Evolutionary conservation across 2,329 filamentous ascomycete genomes (phyloP).

Genomic region (Penicillium sp.): DNA sequence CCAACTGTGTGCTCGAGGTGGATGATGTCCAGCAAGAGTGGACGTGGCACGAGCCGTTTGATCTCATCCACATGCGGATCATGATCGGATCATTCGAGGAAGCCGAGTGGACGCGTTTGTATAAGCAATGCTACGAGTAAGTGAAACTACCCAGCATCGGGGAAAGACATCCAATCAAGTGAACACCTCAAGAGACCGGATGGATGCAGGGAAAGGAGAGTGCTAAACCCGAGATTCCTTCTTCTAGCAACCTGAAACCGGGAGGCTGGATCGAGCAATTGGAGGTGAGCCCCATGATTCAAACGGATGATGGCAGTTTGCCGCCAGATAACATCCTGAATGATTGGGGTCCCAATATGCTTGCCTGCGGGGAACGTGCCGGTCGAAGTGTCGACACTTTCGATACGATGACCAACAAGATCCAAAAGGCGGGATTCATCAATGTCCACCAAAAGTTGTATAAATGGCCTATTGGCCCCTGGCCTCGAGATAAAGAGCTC

Average conservation of each 20-base stretch:
- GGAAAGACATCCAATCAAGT: not conserved
- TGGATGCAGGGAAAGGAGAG: too few relatives aligned
- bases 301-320: conserved; percentile 15
- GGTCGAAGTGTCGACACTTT: conserved; percentile 20
- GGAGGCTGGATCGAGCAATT: conserved; percentile 20
- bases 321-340: conserved; percentile 11
- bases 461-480: conserved; percentile 27
- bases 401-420: conserved; percentile 18
- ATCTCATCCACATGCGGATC: conserved; percentile 22
- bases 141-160: not conserved
- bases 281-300: conserved; percentile 14
- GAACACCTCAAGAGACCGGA: not conserved
- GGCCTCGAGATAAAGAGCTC: conserved; percentile 24
- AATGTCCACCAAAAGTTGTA: conserved; percentile 26
- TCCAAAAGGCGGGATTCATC: conserved; percentile 26
- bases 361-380: conserved; percentile 17
- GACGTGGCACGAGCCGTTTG: conserved; percentile 20
- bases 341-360: conserved; percentile 13
- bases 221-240: not conserved
- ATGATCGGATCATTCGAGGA: conserved; percentile 13
- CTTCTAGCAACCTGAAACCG: conserved; percentile 13
- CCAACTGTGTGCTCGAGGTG: conserved; percentile 25
- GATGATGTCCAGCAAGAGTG: conserved; percentile 21
- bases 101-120: conserved; percentile 14
- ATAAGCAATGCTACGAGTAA: conserved; percentile 18